Conservation (phyloP, 768 basidiomycete species). For the Leccinellum albellum region DNA sequence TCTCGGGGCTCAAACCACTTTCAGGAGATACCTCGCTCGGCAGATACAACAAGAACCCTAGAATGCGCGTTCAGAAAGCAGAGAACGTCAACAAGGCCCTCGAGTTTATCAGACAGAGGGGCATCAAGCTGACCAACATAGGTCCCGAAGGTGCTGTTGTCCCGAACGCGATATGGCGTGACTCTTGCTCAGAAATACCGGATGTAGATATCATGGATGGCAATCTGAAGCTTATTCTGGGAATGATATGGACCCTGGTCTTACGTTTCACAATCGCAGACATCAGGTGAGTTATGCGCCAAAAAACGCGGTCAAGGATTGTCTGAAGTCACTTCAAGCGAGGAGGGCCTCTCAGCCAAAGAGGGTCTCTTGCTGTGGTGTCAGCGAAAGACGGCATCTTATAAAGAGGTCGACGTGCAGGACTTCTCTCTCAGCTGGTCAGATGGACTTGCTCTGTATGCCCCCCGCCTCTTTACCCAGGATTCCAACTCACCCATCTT, state of each 20-base stretch:
- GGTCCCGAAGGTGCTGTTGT: slow-evolving; percentile 77
- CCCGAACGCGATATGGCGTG: not conserved
- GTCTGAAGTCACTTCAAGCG: slow-evolving; percentile 46
- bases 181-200: slow-evolving; percentile 4
- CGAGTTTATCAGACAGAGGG: slow-evolving; percentile 90
- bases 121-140: slow-evolving; percentile 96
- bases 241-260: slow-evolving; percentile 98
- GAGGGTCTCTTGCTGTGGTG: slow-evolving; percentile 98
- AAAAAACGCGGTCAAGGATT: not conserved
- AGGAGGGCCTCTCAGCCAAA: slow-evolving; percentile 98
- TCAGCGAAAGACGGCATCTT: slow-evolving; percentile 90
- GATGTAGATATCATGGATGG: slow-evolving; percentile 94
- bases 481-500: slow-evolving; percentile 8
- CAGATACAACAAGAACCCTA: slow-evolving; percentile 86
- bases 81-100: slow-evolving; percentile 98
- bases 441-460: slow-evolving; percentile 92
- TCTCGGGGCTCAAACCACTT: slow-evolving; percentile 7
- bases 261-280: slow-evolving; percentile 97
- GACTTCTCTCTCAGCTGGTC: slow-evolving; percentile 93
- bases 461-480: slow-evolving; percentile 1
- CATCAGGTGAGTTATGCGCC: slow-evolving; percentile 69
- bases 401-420: slow-evolving; percentile 88
- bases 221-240: slow-evolving; percentile 97
- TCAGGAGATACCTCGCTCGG: slow-evolving; percentile 88
- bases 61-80: slow-evolving; percentile 93